These are phyloP conservation scores for Thermothielavioides terrestris DNA, from an alignment of 495 filamentous ascomycete species.

Conservation along the genomic window DNA sequence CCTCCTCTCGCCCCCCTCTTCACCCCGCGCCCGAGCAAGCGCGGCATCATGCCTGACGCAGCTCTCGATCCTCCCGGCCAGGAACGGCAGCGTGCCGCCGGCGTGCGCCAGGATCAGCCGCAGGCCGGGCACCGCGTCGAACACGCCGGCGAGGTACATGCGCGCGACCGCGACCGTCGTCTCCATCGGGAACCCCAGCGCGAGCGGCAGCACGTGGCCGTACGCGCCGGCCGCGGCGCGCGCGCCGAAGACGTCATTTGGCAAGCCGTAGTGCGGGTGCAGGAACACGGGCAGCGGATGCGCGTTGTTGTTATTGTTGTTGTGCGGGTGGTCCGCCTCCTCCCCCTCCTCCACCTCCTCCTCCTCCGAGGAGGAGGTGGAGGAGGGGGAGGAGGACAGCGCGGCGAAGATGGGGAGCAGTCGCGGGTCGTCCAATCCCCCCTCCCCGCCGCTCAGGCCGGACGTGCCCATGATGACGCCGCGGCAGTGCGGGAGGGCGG, in stretches of 20 bases:
- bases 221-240: conserved; percentile 50
- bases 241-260: conserved; percentile 65
- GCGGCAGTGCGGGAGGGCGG: conserved; percentile 55
- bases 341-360: too few species aligned
- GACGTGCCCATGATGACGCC: conserved; percentile 85
- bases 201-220: conserved; percentile 81
- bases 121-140: conserved; percentile 65
- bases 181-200: conserved; percentile 85
- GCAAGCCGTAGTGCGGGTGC: conserved; percentile 91
- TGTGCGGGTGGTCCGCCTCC: too few species aligned
- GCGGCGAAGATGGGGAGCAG: conserved; percentile 63
- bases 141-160: conserved; percentile 79
- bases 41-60: conserved; percentile 77
- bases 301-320: too few species aligned
- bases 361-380: too few species aligned
- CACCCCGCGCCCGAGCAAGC: conserved; percentile 44
- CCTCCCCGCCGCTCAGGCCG: conserved; percentile 67
- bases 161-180: conserved; percentile 85
- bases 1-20: conserved; percentile 24
- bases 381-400: conserved; percentile 51
- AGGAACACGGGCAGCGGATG: conserved; percentile 73
- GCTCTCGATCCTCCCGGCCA: conserved; percentile 82
- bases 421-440: conserved; percentile 70
- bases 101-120: conserved; percentile 76
- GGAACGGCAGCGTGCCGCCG: conserved; percentile 80